Conservation (phyloP, 164 flowering plant genomes). For the Malania oleifera region DNA sequence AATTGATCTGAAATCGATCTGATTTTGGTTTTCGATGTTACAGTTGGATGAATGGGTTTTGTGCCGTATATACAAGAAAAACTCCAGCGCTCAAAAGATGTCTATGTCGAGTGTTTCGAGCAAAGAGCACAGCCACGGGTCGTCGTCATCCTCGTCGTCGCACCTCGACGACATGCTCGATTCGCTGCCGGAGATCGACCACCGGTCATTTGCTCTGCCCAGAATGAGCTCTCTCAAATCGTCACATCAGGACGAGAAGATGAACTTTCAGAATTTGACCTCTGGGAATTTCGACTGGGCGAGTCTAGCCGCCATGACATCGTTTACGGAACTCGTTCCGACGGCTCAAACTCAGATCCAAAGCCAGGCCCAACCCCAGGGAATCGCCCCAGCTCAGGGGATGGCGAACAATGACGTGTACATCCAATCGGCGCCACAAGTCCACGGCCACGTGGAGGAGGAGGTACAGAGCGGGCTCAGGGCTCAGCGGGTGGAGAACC, state of each 20-base stretch:
- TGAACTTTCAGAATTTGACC: constrained; percentile 30
- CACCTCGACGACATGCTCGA: constrained; percentile 64
- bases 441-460: constrained; percentile 34
- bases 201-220: constrained; percentile 40
- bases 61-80: constrained; percentile 77
- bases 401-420: constrained; percentile 16
- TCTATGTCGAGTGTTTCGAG: constrained; percentile 15
- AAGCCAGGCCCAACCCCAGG: constrained; percentile 14
- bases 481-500: constrained; percentile 25
- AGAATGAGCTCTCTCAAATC: constrained; percentile 42
- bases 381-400: background rate
- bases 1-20: background rate
- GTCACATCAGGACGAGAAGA: constrained; percentile 23
- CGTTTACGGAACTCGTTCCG: constrained; percentile 22
- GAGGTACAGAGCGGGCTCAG: constrained; percentile 56
- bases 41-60: constrained; percentile 91
- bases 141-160: constrained; percentile 44
- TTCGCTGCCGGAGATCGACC: constrained; percentile 58
- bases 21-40: constrained; percentile 7
- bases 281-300: constrained; percentile 55
- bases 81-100: constrained; percentile 37
- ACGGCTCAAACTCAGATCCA: constrained; percentile 1
- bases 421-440: constrained; percentile 22
- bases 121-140: constrained; percentile 37
- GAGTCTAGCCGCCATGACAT: constrained; percentile 28